A percentile compares a stretch with the other conserved stretches of the same genome.
Evolutionary conservation across 2,329 filamentous ascomycete genomes (phyloP).

Genomic region (Metarhizium humberi): DNA sequence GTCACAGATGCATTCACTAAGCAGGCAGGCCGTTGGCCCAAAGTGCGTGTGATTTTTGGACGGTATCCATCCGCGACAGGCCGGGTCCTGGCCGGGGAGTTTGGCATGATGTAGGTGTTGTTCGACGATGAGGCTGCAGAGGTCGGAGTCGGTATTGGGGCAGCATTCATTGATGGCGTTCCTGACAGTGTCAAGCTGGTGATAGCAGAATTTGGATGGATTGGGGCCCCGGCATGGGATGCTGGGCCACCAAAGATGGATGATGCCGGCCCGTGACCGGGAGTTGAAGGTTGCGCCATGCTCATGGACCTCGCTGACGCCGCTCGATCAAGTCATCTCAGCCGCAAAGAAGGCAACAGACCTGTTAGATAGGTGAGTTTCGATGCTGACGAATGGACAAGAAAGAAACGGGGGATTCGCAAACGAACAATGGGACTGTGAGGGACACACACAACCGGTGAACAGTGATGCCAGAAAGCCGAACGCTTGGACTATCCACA

Average conservation of each 20-base stretch:
- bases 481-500: not conserved
- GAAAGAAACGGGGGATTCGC: not conserved
- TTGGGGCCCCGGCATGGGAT: constrained; percentile 15
- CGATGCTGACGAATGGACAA: not conserved
- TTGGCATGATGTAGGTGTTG: constrained; percentile 87
- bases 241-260: constrained; percentile 39
- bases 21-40: constrained; percentile 79
- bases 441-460: not conserved
- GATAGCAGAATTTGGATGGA: constrained; percentile 15
- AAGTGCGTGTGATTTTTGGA: constrained; percentile 70
- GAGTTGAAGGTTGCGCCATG: constrained; percentile 36
- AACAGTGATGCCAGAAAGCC: not conserved
- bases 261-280: constrained; percentile 26
- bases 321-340: constrained; percentile 6
- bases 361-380: not conserved
- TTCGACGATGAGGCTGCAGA: constrained; percentile 39
- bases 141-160: constrained; percentile 12
- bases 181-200: constrained; percentile 18
- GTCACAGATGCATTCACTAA: constrained; percentile 97
- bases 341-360: not conserved
- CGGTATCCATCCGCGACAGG: constrained; percentile 65
- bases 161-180: constrained; percentile 13
- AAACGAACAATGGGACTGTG: not conserved
- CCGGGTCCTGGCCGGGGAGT: constrained; percentile 63
- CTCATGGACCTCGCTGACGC: constrained; percentile 8